Evolutionary conservation across 1,284 basidiomycete species (phyloP), one percentile per base, ranked within the genome.

Genomic region (Lignosus rhinocerotis): DNA sequence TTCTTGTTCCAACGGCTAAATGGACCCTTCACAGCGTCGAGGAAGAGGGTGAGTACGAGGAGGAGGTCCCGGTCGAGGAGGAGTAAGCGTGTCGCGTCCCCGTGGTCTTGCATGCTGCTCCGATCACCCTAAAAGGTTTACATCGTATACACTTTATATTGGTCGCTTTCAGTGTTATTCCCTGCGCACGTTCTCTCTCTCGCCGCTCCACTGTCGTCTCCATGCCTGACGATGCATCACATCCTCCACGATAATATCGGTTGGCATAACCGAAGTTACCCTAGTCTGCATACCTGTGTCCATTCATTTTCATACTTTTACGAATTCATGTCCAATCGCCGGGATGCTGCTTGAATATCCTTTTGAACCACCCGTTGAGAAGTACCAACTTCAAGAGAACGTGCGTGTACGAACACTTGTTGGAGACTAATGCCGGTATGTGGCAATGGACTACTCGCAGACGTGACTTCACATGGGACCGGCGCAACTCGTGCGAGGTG

Each of bases 1-100:
- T 19, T 10, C 33, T n/a, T 42, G 2, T 19, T 0, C 25, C 9
- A 53, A 17, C 31, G 8, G 49, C 48, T 31, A 7, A 59, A 56
- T 17, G 19, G 16, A 61, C 36, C n/a, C n/a, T 1, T 55, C 59
- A 19, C 58, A 90, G 87, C 56, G 84, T 83, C 53, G 90, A 92
- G 75, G 90, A 92, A 73, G 90, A 92, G 72, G 90, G 78, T 62
- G 90, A 92, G 70, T 92, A 92, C 70, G 89, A 90, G 77, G 90
- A 92, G 72, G 88, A 92, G 68, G 77, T 72, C 53, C 73, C 72
- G 9, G 70, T 60, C 16, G 87, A 88, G 61, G 87, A 87, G 59
- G 84, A 87, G 56, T 73, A 82, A 76, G 55, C 61, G 58, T 54
- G 56, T 53, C 48, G 60, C 54, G 17, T 16, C 38, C 25, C 38